These are phyloP conservation scores for Bocquillonia castaneifolia DNA, from an alignment of 441 rosid species.

Conservation along the genomic window DNA sequence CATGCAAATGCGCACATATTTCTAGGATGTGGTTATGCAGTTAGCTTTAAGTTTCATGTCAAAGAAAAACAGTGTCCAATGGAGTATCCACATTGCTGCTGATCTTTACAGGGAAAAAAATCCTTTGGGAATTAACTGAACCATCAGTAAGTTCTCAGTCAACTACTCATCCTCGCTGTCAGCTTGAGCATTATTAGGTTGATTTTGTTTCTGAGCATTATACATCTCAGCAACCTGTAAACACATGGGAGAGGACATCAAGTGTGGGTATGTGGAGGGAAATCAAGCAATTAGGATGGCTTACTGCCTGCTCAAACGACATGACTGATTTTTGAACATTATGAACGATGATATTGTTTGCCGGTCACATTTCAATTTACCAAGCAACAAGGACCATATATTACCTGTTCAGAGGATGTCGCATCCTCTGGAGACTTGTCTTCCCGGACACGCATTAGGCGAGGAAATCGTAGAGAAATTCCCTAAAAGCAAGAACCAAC, in stretches of 20 bases:
- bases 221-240: conserved; percentile 88
- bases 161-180: conserved; percentile 55
- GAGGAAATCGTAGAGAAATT: conserved; percentile 83
- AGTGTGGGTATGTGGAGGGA: background rate
- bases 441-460: conserved; percentile 68
- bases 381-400: conserved; percentile 12
- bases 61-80: background rate
- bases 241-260: conserved; percentile 4
- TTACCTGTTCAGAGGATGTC: conserved; percentile 79
- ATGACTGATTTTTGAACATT: conserved; percentile 58
- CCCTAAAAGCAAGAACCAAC: conserved; percentile 43
- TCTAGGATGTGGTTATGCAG: background rate
- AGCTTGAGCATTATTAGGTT: conserved; percentile 50
- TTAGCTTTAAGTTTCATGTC: background rate
- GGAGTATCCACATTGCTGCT: background rate
- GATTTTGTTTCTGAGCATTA: conserved; percentile 70
- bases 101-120: conserved; percentile 10
- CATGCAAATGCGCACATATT: background rate
- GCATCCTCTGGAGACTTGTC: conserved; percentile 84
- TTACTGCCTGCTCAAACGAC: conserved; percentile 64
- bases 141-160: background rate
- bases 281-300: conserved; percentile 7
- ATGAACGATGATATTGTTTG: background rate
- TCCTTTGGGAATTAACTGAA: background rate
- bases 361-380: background rate